Percentiles rank a stretch among this genome's conserved stretches.
phyloP scores from a whole-genome alignment of 192 early-diverging fungal genomes.

The Umbelopsis sp. region DNA sequence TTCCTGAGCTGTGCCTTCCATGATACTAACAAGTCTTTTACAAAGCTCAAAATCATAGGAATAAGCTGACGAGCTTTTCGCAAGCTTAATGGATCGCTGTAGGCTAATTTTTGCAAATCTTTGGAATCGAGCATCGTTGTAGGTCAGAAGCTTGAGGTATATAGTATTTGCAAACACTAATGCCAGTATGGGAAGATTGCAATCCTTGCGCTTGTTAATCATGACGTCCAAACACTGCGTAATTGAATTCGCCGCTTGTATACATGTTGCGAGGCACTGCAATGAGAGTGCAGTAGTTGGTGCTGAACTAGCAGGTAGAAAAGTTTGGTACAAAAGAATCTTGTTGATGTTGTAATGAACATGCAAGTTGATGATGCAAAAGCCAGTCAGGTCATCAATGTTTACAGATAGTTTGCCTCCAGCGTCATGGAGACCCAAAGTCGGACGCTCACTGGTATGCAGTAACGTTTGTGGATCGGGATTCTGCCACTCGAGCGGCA shows the following conservation, averaged over 20 bases:
- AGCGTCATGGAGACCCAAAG: not conserved
- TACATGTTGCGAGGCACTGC: slow-evolving; percentile 6
- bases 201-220: slow-evolving; percentile 23
- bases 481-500: slow-evolving; percentile 22
- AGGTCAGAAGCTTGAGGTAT: slow-evolving; percentile 16
- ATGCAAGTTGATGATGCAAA: slow-evolving; percentile 20
- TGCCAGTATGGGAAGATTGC: slow-evolving; percentile 19
- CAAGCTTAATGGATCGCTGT: not conserved
- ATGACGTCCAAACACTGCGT: slow-evolving; percentile 21
- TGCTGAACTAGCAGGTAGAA: not conserved
- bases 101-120: not conserved
- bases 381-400: not conserved
- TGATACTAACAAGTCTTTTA: not conserved
- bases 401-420: not conserved
- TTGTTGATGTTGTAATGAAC: slow-evolving; percentile 27
- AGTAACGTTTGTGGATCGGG: slow-evolving; percentile 7
- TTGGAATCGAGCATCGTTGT: not conserved
- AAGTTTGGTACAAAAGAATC: slow-evolving; percentile 15
- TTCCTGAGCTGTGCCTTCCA: not conserved
- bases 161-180: slow-evolving; percentile 20
- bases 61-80: not conserved
- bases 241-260: slow-evolving; percentile 19
- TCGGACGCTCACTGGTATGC: not conserved
- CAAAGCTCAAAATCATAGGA: not conserved
- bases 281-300: slow-evolving; percentile 12